These are phyloP conservation scores for Trypanosoma platydactyli DNA, from an alignment of 208 protist species.

Conservation along the genomic window DNA sequence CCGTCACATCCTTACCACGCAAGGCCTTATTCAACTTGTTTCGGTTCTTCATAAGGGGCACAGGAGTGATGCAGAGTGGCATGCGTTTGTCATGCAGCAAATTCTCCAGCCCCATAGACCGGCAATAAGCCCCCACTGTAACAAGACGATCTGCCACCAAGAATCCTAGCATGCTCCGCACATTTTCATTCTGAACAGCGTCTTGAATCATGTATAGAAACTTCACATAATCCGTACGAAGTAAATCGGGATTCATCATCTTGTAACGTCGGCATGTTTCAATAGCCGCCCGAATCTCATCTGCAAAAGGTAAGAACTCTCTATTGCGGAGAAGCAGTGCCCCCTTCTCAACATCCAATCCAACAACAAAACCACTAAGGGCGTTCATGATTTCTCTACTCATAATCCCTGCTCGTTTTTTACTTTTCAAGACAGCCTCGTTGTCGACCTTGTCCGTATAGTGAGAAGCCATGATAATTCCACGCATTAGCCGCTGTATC, in stretches of 20 bases:
- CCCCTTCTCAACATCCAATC: constrained; percentile 71
- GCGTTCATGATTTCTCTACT: constrained; percentile 80
- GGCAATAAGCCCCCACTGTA: constrained; percentile 80
- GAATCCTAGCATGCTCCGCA: constrained; percentile 80
- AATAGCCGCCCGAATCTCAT: constrained; percentile 64
- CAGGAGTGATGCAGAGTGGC: constrained; percentile 88
- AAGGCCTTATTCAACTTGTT: constrained; percentile 79
- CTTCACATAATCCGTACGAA: constrained; percentile 93
- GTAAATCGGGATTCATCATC: constrained; percentile 94
- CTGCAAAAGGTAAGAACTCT: constrained; percentile 71
- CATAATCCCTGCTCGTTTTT: constrained; percentile 63
- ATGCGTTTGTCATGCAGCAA: constrained; percentile 69
- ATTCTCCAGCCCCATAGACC: constrained; percentile 42
- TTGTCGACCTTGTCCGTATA: constrained; percentile 93
- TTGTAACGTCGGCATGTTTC: constrained; percentile 92
- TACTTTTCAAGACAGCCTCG: constrained; percentile 54
- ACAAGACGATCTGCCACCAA: constrained; percentile 59
- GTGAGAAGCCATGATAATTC: constrained; percentile 78
- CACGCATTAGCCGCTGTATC: constrained; percentile 85
- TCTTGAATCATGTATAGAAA: constrained; percentile 93
- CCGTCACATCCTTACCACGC: constrained; percentile 80
- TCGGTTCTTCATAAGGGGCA: constrained; percentile 75
- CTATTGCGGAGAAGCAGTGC: constrained; percentile 46
- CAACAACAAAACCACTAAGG: constrained; percentile 80
- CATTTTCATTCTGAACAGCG: constrained; percentile 72